Base-by-base conservation (phyloP, 1,284 basidiomycete species). In the Schizophyllum commune region DNA sequence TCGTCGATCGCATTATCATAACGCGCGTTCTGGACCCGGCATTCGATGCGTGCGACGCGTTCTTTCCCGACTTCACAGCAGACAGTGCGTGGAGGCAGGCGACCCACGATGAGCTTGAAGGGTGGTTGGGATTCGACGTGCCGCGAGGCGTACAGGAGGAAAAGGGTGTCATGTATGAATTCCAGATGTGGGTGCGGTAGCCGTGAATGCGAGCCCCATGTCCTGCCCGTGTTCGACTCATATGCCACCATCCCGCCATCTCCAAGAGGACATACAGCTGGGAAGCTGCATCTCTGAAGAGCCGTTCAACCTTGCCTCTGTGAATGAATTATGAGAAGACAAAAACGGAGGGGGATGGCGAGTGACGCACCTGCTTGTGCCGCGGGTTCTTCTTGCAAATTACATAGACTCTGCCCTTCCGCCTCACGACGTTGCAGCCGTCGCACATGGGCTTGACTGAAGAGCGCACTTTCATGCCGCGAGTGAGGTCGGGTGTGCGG, bases 391-490 rank as follows among this genome's bases (percentile, higher is more conserved):
- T 94, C 20, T 87, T 87, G 76, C 96, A 99, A 55, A 98, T 86
- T 55, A 98, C 88, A 76, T 96, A 98, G 55, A 98, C 83, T 68
- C 92, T 85, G 57, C 95, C 95, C 73, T 98, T 96, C 69, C 96
- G 78, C 72, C 82, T 83, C 22, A 96, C 94, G 56, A 96, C 77
- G 65, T 82, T 87, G 75, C 94, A 96, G 13, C 92, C 92, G 65
- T 94, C 92, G 73, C 94, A 96, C 83, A 95, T 90, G 62, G 85
- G 79, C 78, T 97, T 98, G 67, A 98, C 92, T 7, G 93, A 94
- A 33, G 91, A 91, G 63, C 96, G 86, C 61, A 99, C 96, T 81
- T 98, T 99, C 92, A 98, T 97, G 52, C 94, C 94, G 66, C 96
- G 78, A 32, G 80, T 72, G 20, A 84, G 69, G 8, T 74, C 65